phyloP scores from a whole-genome alignment of 345 rosid genomes.

The Stellera chamaejasme region DNA sequence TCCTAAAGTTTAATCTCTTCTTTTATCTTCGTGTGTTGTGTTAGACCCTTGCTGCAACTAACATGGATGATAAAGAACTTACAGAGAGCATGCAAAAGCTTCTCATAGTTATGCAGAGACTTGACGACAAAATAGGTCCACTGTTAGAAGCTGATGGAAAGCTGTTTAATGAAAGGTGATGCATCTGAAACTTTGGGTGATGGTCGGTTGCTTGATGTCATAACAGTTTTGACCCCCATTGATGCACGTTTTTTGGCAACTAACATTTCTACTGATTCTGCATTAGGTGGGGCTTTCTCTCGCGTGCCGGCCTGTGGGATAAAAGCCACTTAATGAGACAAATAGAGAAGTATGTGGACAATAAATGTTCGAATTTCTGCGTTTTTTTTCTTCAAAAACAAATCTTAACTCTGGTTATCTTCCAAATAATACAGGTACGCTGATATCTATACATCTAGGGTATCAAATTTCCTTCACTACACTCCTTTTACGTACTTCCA shows the following conservation, averaged over 20 bases:
- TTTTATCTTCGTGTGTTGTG: constrained; percentile 12
- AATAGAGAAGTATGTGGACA: constrained; percentile 61
- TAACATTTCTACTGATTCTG: neutral
- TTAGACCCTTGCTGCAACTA: constrained; percentile 88
- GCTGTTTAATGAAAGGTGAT: constrained; percentile 74
- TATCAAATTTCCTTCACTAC: constrained; percentile 79
- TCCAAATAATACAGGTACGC: constrained; percentile 59
- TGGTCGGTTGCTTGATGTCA: too few relatives aligned
- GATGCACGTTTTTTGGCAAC: too few relatives aligned
- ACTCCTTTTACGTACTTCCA: constrained; percentile 96
- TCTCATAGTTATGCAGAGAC: constrained; percentile 89
- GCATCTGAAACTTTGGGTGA: too few relatives aligned
- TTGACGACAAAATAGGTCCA: constrained; percentile 81
- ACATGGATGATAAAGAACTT: constrained; percentile 76
- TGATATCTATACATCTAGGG: constrained; percentile 87
- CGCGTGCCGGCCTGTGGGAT: constrained; percentile 94
- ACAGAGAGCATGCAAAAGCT: constrained; percentile 91
- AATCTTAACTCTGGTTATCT: neutral
- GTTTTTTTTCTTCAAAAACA: too few relatives aligned
- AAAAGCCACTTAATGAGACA: constrained; percentile 98
- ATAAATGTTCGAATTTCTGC: neutral
- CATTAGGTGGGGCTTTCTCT: constrained; percentile 89
- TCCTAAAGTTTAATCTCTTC: neutral
- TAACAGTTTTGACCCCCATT: too few relatives aligned
- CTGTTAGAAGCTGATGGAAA: constrained; percentile 87